Percentiles rank a stretch among this genome's conserved stretches.
These are phyloP conservation scores for Candida dubliniensis DNA, from an alignment of 1,139 yeast species.

Conservation along the genomic window DNA sequence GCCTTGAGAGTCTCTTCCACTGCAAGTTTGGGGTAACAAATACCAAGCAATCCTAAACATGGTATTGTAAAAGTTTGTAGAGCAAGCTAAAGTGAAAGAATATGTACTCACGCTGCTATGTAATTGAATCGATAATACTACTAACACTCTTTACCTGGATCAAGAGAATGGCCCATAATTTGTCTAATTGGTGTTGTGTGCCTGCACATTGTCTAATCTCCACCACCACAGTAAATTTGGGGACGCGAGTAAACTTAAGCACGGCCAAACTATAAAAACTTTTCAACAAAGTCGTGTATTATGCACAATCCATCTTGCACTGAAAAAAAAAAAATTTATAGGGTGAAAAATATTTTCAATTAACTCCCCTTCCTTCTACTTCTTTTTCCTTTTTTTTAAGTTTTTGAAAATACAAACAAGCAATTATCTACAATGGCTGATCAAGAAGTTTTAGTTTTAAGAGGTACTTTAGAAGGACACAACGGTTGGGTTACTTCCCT, in stretches of 20 bases:
- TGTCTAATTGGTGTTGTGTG: too few species aligned
- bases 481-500: constrained; percentile 94
- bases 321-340: background rate
- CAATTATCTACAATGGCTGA: constrained; percentile 49
- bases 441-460: constrained; percentile 96
- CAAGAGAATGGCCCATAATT: too few species aligned
- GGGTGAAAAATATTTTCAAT: background rate
- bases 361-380: background rate
- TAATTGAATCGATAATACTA: too few species aligned
- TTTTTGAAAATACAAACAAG: background rate
- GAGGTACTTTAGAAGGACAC: constrained; percentile 97
- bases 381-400: constrained; percentile 1
- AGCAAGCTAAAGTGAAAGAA: too few species aligned
- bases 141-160: too few species aligned
- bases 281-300: background rate
- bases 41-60: too few species aligned
- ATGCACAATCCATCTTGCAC: background rate
- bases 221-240: constrained; percentile 1
- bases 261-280: background rate
- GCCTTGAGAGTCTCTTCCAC: too few species aligned
- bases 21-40: too few species aligned
- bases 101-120: too few species aligned
- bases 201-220: background rate
- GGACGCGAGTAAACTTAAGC: background rate
- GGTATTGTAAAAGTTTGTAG: too few species aligned